These are phyloP conservation scores for Kodamaea hsintzibuensis DNA, from an alignment of 805 yeast species.

Conservation along the genomic window DNA sequence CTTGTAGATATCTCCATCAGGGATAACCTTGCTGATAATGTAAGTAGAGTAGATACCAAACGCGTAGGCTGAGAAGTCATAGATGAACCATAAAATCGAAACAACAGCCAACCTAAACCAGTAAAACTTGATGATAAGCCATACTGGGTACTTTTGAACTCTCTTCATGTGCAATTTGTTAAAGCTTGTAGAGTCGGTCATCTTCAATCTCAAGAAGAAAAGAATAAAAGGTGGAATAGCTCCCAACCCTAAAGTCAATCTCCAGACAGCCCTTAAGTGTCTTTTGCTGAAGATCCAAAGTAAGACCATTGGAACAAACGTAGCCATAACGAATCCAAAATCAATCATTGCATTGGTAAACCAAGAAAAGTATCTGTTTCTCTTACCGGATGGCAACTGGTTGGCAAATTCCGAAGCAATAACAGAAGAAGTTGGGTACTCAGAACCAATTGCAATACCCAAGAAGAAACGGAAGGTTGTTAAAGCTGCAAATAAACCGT, in stretches of 20 bases:
- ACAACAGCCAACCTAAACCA: slow-evolving; percentile 77
- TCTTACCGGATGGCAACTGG: slow-evolving; percentile 71
- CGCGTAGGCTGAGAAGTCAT: slow-evolving; percentile 85
- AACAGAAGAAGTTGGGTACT: slow-evolving; percentile 90
- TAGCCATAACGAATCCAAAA: slow-evolving; percentile 75
- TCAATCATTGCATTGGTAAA: slow-evolving; percentile 90
- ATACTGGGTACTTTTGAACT: slow-evolving; percentile 59
- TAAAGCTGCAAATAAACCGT: slow-evolving; percentile 80
- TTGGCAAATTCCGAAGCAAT: slow-evolving; percentile 92
- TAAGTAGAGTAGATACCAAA: slow-evolving; percentile 81
- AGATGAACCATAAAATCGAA: slow-evolving; percentile 84
- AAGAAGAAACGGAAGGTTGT: slow-evolving; percentile 84
- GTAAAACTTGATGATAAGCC: slow-evolving; percentile 71
- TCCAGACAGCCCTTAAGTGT: slow-evolving; percentile 84
- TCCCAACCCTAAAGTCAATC: slow-evolving; percentile 86
- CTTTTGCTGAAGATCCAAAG: slow-evolving; percentile 76
- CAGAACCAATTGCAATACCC: slow-evolving; percentile 93
- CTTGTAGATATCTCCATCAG: slow-evolving; percentile 62
- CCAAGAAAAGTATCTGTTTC: slow-evolving; percentile 88
- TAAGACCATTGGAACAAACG: slow-evolving; percentile 84
- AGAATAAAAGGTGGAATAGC: slow-evolving; percentile 82
- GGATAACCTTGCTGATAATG: slow-evolving; percentile 60
- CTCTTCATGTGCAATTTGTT: slow-evolving; percentile 67
- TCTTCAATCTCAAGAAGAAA: slow-evolving; percentile 74
- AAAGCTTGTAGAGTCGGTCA: slow-evolving; percentile 73